phyloP scores from a whole-genome alignment of 176 grass and related monocot genomes.

The Aegilops longissima region DNA sequence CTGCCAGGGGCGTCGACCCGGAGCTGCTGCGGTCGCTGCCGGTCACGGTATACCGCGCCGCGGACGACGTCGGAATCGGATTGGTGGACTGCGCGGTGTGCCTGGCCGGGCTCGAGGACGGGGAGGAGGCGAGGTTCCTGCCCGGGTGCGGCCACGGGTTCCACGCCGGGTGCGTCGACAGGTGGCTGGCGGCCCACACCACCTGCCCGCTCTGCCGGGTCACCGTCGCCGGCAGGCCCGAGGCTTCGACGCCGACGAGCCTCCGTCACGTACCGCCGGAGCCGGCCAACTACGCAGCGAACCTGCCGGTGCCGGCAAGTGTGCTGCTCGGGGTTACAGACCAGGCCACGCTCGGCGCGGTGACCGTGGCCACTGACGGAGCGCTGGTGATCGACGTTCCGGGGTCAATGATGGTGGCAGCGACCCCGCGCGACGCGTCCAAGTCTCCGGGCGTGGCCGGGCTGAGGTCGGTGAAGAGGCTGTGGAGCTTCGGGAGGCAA shows the following conservation, averaged over 20 bases:
- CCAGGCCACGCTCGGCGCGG: neutral
- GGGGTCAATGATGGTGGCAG: constrained; percentile 24
- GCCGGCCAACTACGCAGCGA: constrained; percentile 43
- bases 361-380: neutral
- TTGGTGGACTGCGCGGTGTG: constrained; percentile 53
- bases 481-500: constrained; percentile 44
- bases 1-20: neutral
- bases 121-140: constrained; percentile 49
- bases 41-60: constrained; percentile 26
- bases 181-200: constrained; percentile 43
- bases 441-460: constrained; percentile 14
- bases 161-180: constrained; percentile 55
- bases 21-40: constrained; percentile 44
- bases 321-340: constrained; percentile 20
- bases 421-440: constrained; percentile 8
- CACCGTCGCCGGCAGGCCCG: constrained; percentile 16
- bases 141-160: constrained; percentile 62
- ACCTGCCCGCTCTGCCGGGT: constrained; percentile 67
- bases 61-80: neutral
- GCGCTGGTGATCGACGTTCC: constrained; percentile 64
- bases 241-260: neutral
- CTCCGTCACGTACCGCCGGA: constrained; percentile 44
- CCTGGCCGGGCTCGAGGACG: constrained; percentile 64
- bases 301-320: constrained; percentile 55
- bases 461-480: constrained; percentile 15